Conservation (phyloP, 2,329 filamentous ascomycete species). For the Xylariales sp. region DNA sequence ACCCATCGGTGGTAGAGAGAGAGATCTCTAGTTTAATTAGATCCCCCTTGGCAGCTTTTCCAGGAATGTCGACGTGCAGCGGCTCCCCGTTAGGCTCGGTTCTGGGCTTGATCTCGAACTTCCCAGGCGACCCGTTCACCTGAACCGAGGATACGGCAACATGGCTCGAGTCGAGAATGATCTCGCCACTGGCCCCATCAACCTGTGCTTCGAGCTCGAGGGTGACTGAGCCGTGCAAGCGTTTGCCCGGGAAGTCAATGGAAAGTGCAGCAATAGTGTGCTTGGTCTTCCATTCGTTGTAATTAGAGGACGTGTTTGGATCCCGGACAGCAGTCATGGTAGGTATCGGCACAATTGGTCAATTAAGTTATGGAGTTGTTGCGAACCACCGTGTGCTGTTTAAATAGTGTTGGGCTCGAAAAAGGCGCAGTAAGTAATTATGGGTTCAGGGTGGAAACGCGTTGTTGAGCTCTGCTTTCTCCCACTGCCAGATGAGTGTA, state of each 20-base stretch:
- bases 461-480: too few species aligned
- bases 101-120: slow-evolving; percentile 68
- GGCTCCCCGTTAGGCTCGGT: slow-evolving; percentile 72
- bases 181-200: slow-evolving; percentile 66
- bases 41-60: slow-evolving; percentile 48
- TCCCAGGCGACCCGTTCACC: slow-evolving; percentile 57
- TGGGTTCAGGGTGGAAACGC: too few species aligned
- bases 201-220: slow-evolving; percentile 75
- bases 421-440: too few species aligned
- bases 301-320: slow-evolving; percentile 89
- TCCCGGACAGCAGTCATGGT: too few species aligned
- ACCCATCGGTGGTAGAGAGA: slow-evolving; percentile 78
- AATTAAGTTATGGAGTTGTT: too few species aligned
- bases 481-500: too few species aligned
- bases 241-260: slow-evolving; percentile 78
- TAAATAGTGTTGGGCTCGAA: too few species aligned
- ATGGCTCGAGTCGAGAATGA: slow-evolving; percentile 85
- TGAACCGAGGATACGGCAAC: slow-evolving; percentile 69
- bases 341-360: too few species aligned
- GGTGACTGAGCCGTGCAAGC: slow-evolving; percentile 70
- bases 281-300: slow-evolving; percentile 78
- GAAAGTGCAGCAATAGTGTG: slow-evolving; percentile 79
- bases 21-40: slow-evolving; percentile 57
- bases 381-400: too few species aligned
- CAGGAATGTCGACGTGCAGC: slow-evolving; percentile 57